Evolutionary conservation across 139 green algal genomes (phyloP), one percentile per base, ranked within the genome.

Genomic region (Coccomyxa sp.): DNA sequence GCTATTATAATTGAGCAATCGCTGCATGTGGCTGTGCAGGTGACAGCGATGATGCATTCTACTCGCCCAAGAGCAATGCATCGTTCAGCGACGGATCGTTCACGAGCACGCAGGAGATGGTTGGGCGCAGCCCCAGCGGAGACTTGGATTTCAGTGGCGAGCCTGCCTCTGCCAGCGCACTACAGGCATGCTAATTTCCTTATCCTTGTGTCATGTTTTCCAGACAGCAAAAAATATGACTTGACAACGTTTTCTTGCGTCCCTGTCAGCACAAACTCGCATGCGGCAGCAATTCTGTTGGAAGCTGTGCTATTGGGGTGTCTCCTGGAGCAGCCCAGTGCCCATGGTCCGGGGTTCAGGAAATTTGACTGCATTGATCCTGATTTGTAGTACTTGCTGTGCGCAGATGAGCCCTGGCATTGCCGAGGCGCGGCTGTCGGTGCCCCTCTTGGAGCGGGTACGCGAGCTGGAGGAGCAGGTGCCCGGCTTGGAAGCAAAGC

Each of bases 381-480:
- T 51, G 38, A 51, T 7, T 51, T 51, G 3, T 7, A 51, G 38
- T 51, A 51, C 38, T 7, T 51, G 38, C 7, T 51, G 38, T 51
- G 38, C 38, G 7, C 38, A 51, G 38, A 51, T 51, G 38, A 51
- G 38, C 3, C 38, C 38, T 13, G 25, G 21, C 14, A 31, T 21
- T 81, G 57, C 18, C 32, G 18, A 16, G 25, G 30, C 23, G 17
- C 17, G 23, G 12, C 27, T 28, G 58, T 51, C 32, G 58, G n/a
- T 27, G 79, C 15, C 59, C 13, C 1, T 76, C 23, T 13, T 14
- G 83, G 86, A 80, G 32, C 90, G 93, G 0, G 81, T 96, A 31
- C 82, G 77, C 25, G 88, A 83, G 10, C 82, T 96, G 27, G 93
- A 96, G 86, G 77, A 83, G 27, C 76, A 82, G 79, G 80, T 96